phyloP scores from a whole-genome alignment of 306 rosid species.

The Astragalus glycyphyllos region DNA sequence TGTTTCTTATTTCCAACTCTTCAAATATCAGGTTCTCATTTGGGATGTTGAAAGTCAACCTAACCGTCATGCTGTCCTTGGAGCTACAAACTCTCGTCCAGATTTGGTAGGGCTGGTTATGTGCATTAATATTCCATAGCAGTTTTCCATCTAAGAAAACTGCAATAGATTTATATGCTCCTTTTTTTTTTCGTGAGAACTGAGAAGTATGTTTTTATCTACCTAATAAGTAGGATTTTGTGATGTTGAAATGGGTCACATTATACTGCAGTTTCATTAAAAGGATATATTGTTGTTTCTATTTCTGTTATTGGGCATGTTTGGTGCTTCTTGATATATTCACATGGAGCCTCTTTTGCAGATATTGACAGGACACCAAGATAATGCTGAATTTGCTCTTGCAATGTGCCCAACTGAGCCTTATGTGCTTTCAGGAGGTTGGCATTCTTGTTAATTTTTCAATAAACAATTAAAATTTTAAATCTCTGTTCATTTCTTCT shows the following conservation, averaged over 20 bases:
- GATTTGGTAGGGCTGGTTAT: conserved; percentile 71
- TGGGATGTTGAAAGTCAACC: conserved; percentile 99
- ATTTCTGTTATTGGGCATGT: conserved; percentile 10
- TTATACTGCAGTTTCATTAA: conserved; percentile 11
- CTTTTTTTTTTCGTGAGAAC: neutral
- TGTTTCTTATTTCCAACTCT: conserved; percentile 28
- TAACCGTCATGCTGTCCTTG: conserved; percentile 96
- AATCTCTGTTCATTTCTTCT: conserved; percentile 14
- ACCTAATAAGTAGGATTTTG: conserved; percentile 8
- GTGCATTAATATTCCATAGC: neutral
- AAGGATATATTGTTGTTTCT: conserved; percentile 6
- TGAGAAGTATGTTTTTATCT: conserved; percentile 3
- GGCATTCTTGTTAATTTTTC: conserved; percentile 9
- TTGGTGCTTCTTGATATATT: conserved; percentile 20
- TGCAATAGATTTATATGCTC: conserved; percentile 21
- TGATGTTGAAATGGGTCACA: conserved; percentile 9
- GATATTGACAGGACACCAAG: conserved; percentile 98
- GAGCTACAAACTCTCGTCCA: conserved; percentile 94
- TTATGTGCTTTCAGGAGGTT: conserved; percentile 97
- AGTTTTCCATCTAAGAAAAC: conserved; percentile 6
- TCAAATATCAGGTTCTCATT: conserved; percentile 74
- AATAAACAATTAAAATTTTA: conserved; percentile 9
- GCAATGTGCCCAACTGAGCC: conserved; percentile 99
- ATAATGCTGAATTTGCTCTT: conserved; percentile 99
- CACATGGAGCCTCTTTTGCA: conserved; percentile 41